Conservation (phyloP, 2,329 filamentous ascomycete species). For the Fusarium anguioides region DNA sequence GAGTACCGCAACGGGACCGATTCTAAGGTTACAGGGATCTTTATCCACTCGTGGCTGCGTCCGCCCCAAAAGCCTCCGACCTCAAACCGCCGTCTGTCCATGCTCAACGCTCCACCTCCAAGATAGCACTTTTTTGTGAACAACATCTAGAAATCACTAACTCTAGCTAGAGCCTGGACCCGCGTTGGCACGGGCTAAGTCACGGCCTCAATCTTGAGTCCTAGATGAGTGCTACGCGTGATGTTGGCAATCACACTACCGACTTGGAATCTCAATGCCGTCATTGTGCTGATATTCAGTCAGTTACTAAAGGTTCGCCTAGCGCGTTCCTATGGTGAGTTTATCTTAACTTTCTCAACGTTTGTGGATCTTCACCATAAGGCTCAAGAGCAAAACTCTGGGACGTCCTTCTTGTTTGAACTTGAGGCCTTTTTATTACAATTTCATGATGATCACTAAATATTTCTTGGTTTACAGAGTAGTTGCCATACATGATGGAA, state of each 20-base stretch:
- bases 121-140: no score
- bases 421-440: not conserved
- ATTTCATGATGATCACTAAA: not conserved
- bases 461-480: not conserved
- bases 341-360: not conserved
- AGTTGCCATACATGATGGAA: not conserved
- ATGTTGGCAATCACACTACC: constrained; percentile 22
- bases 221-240: constrained; percentile 33
- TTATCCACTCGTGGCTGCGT: constrained; percentile 43
- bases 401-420: not conserved
- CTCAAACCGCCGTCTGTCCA: constrained; percentile 44
- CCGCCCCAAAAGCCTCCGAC: constrained; percentile 45
- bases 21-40: constrained; percentile 27
- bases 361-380: not conserved
- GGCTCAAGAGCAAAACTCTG: not conserved
- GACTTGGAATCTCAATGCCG: constrained; percentile 28
- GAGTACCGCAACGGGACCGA: constrained; percentile 33
- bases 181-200: constrained; percentile 36
- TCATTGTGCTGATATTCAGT: constrained; percentile 26
- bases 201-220: constrained; percentile 47
- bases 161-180: constrained; percentile 30
- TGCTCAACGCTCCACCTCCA: constrained; percentile 40
- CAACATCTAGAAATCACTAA: constrained; percentile 25
- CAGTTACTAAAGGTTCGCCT: not conserved
- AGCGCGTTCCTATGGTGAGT: not conserved